Evolutionary conservation across 345 rosid species (phyloP).

Genomic region (Passiflora organensis): DNA sequence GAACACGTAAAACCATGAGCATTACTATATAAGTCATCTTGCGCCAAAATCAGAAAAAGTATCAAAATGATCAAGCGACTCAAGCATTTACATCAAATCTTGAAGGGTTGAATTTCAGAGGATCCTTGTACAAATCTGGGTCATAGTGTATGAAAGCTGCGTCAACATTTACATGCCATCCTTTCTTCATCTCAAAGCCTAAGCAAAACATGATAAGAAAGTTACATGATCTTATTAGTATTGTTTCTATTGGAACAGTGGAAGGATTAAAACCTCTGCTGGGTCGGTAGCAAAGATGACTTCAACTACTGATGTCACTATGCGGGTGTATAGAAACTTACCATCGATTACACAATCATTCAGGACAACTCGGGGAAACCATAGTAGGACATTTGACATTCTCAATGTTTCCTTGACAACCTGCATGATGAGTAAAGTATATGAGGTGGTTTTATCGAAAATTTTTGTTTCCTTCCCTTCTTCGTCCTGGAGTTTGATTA

Average conservation of each 20-base stretch:
- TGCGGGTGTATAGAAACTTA: slow-evolving; percentile 16
- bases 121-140: slow-evolving; percentile 37
- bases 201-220: background rate
- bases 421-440: slow-evolving; percentile 23
- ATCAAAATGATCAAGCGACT: background rate
- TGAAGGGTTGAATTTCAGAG: slow-evolving; percentile 45
- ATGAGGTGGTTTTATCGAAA: background rate
- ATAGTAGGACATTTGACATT: slow-evolving; percentile 28
- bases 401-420: slow-evolving; percentile 61
- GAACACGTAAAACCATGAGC: background rate
- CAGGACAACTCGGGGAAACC: slow-evolving; percentile 53
- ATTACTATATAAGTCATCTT: background rate
- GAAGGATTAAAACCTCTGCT: too few relatives aligned
- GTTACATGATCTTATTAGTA: too few relatives aligned
- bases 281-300: background rate
- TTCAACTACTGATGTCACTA: background rate
- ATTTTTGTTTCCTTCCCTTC: slow-evolving; percentile 20
- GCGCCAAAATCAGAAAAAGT: background rate
- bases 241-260: too few relatives aligned
- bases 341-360: slow-evolving; percentile 51
- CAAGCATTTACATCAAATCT: slow-evolving; percentile 42
- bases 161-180: slow-evolving; percentile 52
- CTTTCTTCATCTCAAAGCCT: slow-evolving; percentile 48
- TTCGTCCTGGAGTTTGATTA: slow-evolving; percentile 33
- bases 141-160: slow-evolving; percentile 46